Percentiles rank a stretch among this genome's conserved stretches.
Evolutionary conservation across 495 filamentous ascomycete genomes (phyloP).

Genomic region (Rhizodiscina lignyota): DNA sequence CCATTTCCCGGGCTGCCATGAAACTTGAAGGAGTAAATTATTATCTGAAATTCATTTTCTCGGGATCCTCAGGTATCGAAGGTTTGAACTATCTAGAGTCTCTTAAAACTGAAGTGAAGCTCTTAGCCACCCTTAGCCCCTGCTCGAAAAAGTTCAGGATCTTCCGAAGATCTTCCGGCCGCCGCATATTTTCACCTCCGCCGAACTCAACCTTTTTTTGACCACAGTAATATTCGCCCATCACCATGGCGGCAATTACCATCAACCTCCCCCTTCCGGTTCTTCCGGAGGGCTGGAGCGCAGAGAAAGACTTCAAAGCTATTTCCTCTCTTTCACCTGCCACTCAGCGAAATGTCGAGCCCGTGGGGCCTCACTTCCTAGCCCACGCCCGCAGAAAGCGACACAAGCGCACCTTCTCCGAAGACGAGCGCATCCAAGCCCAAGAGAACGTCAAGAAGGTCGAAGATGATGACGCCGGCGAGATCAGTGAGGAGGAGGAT

Average conservation of each 20-base stretch:
- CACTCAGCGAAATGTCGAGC: constrained; percentile 74
- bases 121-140: too few species aligned
- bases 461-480: constrained; percentile 75
- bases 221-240: not conserved
- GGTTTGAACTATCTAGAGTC: too few species aligned
- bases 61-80: too few species aligned
- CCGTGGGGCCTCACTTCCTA: constrained; percentile 92
- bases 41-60: too few species aligned
- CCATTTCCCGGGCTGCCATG: constrained; percentile 26
- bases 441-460: constrained; percentile 88
- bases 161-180: too few species aligned
- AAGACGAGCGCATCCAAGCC: constrained; percentile 94
- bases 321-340: constrained; percentile 50
- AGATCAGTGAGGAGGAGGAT: constrained; percentile 87
- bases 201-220: not conserved
- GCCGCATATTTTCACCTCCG: too few species aligned
- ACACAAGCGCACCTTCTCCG: constrained; percentile 93
- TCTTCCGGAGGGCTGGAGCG: constrained; percentile 67
- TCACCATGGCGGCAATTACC: constrained; percentile 60
- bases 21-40: not conserved
- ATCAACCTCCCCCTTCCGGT: constrained; percentile 69
- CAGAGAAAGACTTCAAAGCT: constrained; percentile 81
- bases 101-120: too few species aligned
- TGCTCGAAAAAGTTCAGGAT: too few species aligned
- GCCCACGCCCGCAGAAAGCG: constrained; percentile 90